Evolutionary conservation across 78 protist genomes (phyloP).

Genomic region (Monocercomonoides exilis): DNA sequence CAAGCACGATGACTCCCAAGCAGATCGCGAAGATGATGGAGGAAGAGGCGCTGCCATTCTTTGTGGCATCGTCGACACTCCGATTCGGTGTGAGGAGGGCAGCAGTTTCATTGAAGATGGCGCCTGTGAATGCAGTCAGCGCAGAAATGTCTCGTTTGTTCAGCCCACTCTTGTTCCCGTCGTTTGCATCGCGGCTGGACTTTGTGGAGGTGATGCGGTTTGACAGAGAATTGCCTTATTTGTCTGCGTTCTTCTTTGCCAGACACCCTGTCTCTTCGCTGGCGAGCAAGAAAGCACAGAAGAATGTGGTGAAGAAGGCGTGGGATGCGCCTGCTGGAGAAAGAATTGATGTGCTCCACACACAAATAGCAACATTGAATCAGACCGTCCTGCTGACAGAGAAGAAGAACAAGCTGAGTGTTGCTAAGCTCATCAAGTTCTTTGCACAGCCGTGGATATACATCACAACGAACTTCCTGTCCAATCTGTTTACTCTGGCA

Average conservation of each 20-base stretch:
- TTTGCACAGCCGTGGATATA: neutral
- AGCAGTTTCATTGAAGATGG: too few species aligned
- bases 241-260: neutral
- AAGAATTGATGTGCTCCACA: neutral
- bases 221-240: neutral
- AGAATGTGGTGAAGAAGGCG: neutral
- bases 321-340: neutral
- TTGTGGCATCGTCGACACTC: neutral
- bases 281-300: neutral
- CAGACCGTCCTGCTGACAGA: neutral
- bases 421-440: neutral
- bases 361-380: neutral
- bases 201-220: neutral
- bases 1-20: neutral
- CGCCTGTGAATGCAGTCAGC: neutral
- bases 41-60: neutral
- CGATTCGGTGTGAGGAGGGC: too few species aligned
- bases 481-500: neutral
- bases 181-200: neutral
- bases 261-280: neutral
- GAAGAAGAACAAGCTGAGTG: neutral
- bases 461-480: neutral
- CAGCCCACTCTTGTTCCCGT: neutral
- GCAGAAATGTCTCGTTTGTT: neutral
- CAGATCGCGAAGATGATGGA: neutral